Percentiles rank a stretch among this genome's conserved stretches.
These are phyloP conservation scores for Pyrus bretschneideri DNA, from an alignment of 306 rosid species.

Conservation along the genomic window DNA sequence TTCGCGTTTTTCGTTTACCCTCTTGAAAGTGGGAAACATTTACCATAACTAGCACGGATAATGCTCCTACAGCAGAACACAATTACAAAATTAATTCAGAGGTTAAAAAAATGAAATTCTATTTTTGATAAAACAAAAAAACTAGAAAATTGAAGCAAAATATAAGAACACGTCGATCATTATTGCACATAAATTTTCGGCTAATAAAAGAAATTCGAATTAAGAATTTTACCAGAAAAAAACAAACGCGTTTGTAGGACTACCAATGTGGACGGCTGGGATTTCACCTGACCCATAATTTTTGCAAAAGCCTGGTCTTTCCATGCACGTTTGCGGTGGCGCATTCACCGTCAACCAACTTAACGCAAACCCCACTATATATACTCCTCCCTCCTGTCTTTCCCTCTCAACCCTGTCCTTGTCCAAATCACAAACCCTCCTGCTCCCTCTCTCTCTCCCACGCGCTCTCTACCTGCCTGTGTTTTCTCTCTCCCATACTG, in stretches of 20 bases:
- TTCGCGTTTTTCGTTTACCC: too few relatives aligned
- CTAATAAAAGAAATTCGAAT: neutral
- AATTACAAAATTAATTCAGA: neutral
- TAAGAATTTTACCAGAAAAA: neutral
- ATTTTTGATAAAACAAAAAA: neutral
- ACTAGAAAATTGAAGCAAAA: neutral
- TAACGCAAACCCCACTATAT: neutral
- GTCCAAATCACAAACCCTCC: slow-evolving; percentile 3
- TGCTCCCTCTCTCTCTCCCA: neutral
- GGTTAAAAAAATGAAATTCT: neutral
- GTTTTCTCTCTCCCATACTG: neutral
- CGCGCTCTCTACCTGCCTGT: neutral
- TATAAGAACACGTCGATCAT: neutral
- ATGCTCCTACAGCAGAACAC: neutral
- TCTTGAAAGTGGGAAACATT: neutral
- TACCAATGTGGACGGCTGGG: neutral
- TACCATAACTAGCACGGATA: neutral
- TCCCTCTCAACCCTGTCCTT: neutral
- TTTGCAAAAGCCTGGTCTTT: neutral
- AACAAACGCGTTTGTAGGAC: neutral
- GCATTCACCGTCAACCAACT: neutral
- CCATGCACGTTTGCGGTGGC: neutral
- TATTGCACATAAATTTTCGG: neutral
- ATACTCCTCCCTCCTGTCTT: neutral
- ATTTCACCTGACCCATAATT: neutral